phyloP scores from a whole-genome alignment of 169 alveolate genomes.

The Ichthyophthirius multifiliis region DNA sequence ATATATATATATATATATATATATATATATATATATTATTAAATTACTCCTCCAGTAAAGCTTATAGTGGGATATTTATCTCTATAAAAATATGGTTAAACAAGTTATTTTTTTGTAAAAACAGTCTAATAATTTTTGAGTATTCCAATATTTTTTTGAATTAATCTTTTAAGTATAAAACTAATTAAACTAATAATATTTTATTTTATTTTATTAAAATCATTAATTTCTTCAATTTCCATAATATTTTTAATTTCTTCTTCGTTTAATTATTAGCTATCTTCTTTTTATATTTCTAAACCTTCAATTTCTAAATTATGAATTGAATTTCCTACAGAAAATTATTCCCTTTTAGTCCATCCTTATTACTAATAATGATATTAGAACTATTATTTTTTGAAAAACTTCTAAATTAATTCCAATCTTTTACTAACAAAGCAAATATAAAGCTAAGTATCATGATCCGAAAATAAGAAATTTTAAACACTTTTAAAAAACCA shows the following conservation, averaged over 20 bases:
- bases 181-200: neutral
- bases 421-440: slow-evolving; percentile 6
- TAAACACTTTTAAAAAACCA: slow-evolving; percentile 26
- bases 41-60: neutral
- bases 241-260: neutral
- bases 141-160: neutral
- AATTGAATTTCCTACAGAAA: too few species aligned
- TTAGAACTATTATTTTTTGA: too few species aligned
- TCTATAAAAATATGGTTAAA: neutral
- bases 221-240: neutral
- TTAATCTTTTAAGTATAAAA: neutral
- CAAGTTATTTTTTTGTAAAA: neutral
- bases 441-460: slow-evolving; percentile 31
- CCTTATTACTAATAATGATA: too few species aligned
- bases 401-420: neutral
- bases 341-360: too few species aligned
- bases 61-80: neutral
- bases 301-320: too few species aligned
- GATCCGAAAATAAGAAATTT: slow-evolving; percentile 15
- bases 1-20: too few species aligned
- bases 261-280: neutral
- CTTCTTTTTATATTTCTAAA: neutral
- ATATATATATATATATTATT: too few species aligned
- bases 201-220: neutral
- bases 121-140: neutral